These are phyloP conservation scores for Globisporangium barbulae DNA, from an alignment of 352 stramenopile species.

Conservation along the genomic window DNA sequence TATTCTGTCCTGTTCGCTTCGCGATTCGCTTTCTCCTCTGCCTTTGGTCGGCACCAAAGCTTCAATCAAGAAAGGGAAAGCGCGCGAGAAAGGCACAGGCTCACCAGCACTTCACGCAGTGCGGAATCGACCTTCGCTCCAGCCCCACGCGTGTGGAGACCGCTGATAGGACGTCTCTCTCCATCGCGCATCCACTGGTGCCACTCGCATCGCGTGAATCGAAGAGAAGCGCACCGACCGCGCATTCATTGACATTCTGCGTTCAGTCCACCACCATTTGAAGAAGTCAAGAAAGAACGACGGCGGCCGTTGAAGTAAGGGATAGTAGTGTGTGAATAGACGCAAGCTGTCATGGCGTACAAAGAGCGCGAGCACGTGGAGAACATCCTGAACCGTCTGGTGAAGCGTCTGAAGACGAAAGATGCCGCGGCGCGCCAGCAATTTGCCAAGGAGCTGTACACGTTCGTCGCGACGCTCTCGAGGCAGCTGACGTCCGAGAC, in stretches of 20 bases:
- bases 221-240: neutral
- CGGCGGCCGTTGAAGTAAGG: neutral
- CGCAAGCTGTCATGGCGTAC: slow-evolving; percentile 16
- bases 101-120: slow-evolving; percentile 1
- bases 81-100: neutral
- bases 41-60: slow-evolving; percentile 6
- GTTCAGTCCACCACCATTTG: neutral
- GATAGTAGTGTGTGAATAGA: neutral
- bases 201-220: neutral
- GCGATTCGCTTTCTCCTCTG: neutral
- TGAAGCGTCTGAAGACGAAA: slow-evolving; percentile 51
- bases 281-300: slow-evolving; percentile 3
- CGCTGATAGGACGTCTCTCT: neutral
- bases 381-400: slow-evolving; percentile 48
- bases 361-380: slow-evolving; percentile 73
- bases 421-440: slow-evolving; percentile 33
- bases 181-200: neutral
- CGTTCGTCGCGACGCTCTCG: slow-evolving; percentile 58
- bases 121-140: slow-evolving; percentile 3
- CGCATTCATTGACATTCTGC: neutral
- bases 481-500: slow-evolving; percentile 77
- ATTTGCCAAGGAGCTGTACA: slow-evolving; percentile 55
- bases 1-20: neutral
- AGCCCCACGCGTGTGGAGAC: neutral
- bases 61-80: slow-evolving; percentile 12